phyloP scores from a whole-genome alignment of 495 filamentous ascomycete species.

The Amorphotheca resinae region DNA sequence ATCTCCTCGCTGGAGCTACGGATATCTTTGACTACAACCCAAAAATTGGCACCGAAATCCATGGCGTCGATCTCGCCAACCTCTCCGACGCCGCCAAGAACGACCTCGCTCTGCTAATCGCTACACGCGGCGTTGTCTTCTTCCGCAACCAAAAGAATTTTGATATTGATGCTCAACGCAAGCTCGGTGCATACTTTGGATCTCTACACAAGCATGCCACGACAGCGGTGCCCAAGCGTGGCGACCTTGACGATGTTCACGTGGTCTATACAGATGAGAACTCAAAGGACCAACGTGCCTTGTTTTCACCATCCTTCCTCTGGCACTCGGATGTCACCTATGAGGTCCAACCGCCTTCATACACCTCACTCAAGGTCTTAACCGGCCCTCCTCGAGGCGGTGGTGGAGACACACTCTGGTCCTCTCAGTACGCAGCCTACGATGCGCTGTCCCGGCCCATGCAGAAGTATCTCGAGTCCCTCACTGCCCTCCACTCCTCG shows the following conservation, averaged over 20 bases:
- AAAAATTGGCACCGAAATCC: conserved; percentile 61
- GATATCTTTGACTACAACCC: conserved; percentile 32
- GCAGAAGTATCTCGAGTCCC: conserved; percentile 56
- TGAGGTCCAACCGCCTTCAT: conserved; percentile 66
- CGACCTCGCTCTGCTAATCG: conserved; percentile 60
- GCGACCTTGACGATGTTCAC: conserved; percentile 55
- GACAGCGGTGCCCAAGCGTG: conserved; percentile 42
- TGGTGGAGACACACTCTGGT: conserved; percentile 68
- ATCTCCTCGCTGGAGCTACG: conserved; percentile 28
- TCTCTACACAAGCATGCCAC: conserved; percentile 53
- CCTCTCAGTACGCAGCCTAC: conserved; percentile 62
- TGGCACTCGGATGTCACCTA: conserved; percentile 61
- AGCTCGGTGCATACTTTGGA: conserved; percentile 52
- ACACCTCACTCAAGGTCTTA: conserved; percentile 59
- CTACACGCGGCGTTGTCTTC: conserved; percentile 61
- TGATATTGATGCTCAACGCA: conserved; percentile 43
- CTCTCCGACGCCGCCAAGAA: conserved; percentile 60
- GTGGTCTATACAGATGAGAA: conserved; percentile 55
- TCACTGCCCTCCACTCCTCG: conserved; percentile 60
- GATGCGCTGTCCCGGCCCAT: conserved; percentile 54
- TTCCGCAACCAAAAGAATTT: conserved; percentile 61
- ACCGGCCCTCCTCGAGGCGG: conserved; percentile 53
- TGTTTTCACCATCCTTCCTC: conserved; percentile 40
- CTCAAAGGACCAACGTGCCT: conserved; percentile 45
- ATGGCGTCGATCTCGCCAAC: conserved; percentile 53